Evolutionary conservation across 2,329 filamentous ascomycete species (phyloP).

Genomic region (Lachnellula arida): DNA sequence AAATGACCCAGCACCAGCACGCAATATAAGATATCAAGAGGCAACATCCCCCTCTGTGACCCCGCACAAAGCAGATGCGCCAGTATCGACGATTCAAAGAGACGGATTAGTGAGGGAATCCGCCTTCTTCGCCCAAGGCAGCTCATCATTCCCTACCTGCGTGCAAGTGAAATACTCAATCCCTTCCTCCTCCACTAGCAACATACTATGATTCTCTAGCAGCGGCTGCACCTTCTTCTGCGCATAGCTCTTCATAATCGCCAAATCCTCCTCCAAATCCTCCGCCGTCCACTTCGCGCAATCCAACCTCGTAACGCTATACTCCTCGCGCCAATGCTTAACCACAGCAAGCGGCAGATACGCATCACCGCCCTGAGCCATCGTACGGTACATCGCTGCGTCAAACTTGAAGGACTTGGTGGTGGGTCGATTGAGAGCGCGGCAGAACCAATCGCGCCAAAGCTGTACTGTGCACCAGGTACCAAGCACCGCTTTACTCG

Average conservation of each 20-base stretch:
- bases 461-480: slow-evolving; percentile 17
- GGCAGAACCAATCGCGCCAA: slow-evolving; percentile 27
- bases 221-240: slow-evolving; percentile 14
- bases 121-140: slow-evolving; percentile 17
- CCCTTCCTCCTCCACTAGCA: slow-evolving; percentile 12
- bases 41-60: neutral
- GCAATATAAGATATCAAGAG: neutral
- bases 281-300: slow-evolving; percentile 2
- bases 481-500: slow-evolving; percentile 23
- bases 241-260: slow-evolving; percentile 20
- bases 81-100: neutral
- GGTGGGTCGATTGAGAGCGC: neutral
- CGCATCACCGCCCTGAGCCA: slow-evolving; percentile 18
- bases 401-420: neutral
- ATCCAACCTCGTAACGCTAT: neutral
- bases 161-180: slow-evolving; percentile 25
- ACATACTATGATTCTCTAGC: slow-evolving; percentile 20
- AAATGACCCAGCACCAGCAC: no score
- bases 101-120: neutral
- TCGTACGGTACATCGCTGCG: slow-evolving; percentile 16
- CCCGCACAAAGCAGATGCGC: neutral
- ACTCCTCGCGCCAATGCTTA: neutral
- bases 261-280: slow-evolving; percentile 14
- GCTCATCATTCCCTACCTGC: slow-evolving; percentile 16
- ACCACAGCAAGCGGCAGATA: slow-evolving; percentile 17